Evolutionary conservation across 1,139 yeast genomes (phyloP).

Genomic region (Scheffersomyces lignicola): DNA sequence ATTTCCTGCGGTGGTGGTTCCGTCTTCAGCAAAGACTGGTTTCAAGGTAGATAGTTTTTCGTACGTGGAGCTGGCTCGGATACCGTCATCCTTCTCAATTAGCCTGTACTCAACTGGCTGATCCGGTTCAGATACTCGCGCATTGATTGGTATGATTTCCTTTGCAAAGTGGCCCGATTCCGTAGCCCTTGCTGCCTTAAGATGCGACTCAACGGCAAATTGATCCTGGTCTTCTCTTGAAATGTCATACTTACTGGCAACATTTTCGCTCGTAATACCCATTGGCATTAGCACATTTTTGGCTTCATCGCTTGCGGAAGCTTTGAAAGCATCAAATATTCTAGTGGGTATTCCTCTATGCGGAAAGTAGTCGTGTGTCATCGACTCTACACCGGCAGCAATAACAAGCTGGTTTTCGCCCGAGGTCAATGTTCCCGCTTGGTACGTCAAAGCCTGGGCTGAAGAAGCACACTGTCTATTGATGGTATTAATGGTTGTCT

Average conservation of each 20-base stretch:
- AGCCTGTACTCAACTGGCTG: not conserved
- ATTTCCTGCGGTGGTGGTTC: conserved; percentile 43
- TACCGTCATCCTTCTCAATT: conserved; percentile 32
- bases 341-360: conserved; percentile 37
- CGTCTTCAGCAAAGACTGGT: conserved; percentile 36
- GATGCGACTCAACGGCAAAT: conserved; percentile 37
- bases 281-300: conserved; percentile 47
- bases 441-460: conserved; percentile 37
- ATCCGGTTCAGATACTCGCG: conserved; percentile 20
- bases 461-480: conserved; percentile 46
- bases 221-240: conserved; percentile 61
- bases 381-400: conserved; percentile 47
- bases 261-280: conserved; percentile 58
- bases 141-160: conserved; percentile 36
- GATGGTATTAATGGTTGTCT: conserved; percentile 38
- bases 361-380: conserved; percentile 44
- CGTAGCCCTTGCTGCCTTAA: conserved; percentile 35
- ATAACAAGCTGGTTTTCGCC: conserved; percentile 35
- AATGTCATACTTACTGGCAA: conserved; percentile 47
- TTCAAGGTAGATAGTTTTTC: conserved; percentile 30
- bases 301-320: conserved; percentile 19
- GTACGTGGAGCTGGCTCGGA: conserved; percentile 25
- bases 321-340: conserved; percentile 20
- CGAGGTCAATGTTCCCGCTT: conserved; percentile 29
- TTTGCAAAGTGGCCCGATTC: conserved; percentile 34